phyloP scores from a whole-genome alignment of 345 rosid genomes.

The Lenwebbia sp. region DNA sequence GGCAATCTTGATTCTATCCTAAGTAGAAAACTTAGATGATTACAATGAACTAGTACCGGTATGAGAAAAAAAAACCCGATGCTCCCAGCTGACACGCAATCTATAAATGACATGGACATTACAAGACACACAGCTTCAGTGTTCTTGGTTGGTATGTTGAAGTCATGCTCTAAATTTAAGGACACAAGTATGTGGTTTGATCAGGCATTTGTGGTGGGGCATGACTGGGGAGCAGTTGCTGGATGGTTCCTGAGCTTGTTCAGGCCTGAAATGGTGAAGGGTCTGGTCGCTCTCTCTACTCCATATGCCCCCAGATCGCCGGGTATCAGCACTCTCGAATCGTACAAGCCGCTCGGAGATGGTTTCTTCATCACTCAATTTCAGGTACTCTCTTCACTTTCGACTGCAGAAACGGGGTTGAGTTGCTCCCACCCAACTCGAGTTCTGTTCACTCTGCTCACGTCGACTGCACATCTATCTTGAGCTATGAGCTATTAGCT shows the following conservation, averaged over 20 bases:
- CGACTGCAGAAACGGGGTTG: background rate
- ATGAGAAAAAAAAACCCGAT: background rate
- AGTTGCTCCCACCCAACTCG: background rate
- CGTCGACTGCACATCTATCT: background rate
- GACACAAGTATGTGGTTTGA: slow-evolving; percentile 20
- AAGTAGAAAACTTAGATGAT: background rate
- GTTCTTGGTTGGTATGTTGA: slow-evolving; percentile 46
- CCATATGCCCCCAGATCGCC: slow-evolving; percentile 37
- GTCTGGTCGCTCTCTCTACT: slow-evolving; percentile 28
- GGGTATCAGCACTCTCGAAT: slow-evolving; percentile 37
- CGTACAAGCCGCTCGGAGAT: slow-evolving; percentile 25
- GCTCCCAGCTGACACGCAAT: background rate
- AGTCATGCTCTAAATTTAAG: background rate
- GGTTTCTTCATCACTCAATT: slow-evolving; percentile 51
- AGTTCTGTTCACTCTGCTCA: background rate
- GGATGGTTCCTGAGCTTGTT: slow-evolving; percentile 39
- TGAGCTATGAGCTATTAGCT: background rate
- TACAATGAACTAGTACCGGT: background rate
- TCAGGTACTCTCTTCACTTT: slow-evolving; percentile 30
- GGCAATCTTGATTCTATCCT: background rate
- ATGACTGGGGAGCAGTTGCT: slow-evolving; percentile 38
- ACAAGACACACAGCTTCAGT: slow-evolving; percentile 12
- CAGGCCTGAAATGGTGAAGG: slow-evolving; percentile 31
- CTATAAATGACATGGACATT: background rate
- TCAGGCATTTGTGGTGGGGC: slow-evolving; percentile 26